These are phyloP conservation scores for Heterobasidion irregulare DNA, from an alignment of 1,284 basidiomycete genomes.

Conservation along the genomic window DNA sequence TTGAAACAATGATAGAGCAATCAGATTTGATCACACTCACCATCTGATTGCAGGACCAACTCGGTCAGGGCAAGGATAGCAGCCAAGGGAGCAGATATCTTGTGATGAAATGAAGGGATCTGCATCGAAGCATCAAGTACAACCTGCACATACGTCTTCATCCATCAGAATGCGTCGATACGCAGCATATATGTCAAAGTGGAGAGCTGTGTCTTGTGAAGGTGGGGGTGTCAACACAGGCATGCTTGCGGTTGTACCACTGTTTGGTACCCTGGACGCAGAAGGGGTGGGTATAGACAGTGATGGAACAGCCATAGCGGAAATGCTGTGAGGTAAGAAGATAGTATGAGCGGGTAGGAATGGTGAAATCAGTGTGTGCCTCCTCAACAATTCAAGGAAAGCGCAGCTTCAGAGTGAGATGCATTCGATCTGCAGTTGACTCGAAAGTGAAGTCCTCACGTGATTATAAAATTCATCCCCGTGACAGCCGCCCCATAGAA, in stretches of 20 bases:
- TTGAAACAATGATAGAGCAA: slow-evolving; percentile 13
- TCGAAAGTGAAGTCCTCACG: no score
- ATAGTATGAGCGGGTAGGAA: background rate
- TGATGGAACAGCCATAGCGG: slow-evolving; percentile 2
- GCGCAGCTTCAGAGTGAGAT: no score
- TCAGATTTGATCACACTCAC: slow-evolving; percentile 23
- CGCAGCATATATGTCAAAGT: slow-evolving; percentile 48
- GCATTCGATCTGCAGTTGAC: no score
- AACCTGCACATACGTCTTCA: slow-evolving; percentile 39
- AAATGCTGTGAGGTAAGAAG: background rate
- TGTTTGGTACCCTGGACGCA: background rate
- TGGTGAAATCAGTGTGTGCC: no score
- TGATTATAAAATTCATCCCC: no score
- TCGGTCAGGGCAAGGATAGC: slow-evolving; percentile 80
- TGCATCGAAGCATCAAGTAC: background rate
- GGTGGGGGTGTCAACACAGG: background rate
- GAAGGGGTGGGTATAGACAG: background rate
- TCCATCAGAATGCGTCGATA: slow-evolving; percentile 50
- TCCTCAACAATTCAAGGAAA: no score
- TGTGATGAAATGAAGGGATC: background rate
- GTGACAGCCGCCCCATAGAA: no score
- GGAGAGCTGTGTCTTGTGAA: background rate
- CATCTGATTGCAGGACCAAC: slow-evolving; percentile 66
- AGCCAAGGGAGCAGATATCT: slow-evolving; percentile 84
- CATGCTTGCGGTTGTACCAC: background rate